Percentiles rank a stretch among this genome's conserved stretches.
Evolutionary conservation across 306 rosid genomes (phyloP).

Genomic region (Cucurbita argyrosperma): DNA sequence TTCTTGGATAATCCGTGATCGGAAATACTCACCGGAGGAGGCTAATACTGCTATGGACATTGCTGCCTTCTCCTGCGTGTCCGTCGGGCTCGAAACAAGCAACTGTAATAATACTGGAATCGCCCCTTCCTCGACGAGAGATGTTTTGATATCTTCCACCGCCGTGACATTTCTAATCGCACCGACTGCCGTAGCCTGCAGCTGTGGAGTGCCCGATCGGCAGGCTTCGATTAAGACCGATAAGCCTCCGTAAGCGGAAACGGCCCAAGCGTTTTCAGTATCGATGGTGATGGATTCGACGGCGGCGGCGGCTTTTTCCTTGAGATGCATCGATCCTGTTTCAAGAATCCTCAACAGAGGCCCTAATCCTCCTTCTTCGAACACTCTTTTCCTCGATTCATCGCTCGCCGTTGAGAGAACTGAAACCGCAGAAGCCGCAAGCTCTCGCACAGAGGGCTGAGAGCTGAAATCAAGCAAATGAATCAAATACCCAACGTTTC

Average conservation of each 20-base stretch:
- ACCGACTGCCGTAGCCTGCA: slow-evolving; percentile 26
- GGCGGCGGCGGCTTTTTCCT: slow-evolving; percentile 34
- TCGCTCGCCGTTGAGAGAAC: slow-evolving; percentile 27
- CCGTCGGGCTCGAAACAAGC: slow-evolving; percentile 19
- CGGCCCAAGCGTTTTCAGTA: slow-evolving; percentile 42
- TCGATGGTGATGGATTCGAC: slow-evolving; percentile 35
- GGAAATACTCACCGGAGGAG: slow-evolving; percentile 32
- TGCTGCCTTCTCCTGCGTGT: slow-evolving; percentile 33
- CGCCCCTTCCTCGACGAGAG: slow-evolving; percentile 39
- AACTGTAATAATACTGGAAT: slow-evolving; percentile 29
- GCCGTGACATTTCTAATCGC: slow-evolving; percentile 27
- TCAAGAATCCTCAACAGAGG: slow-evolving; percentile 31
- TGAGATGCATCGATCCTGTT: slow-evolving; percentile 18
- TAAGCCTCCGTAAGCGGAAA: slow-evolving; percentile 41
- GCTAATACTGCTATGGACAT: slow-evolving; percentile 24
- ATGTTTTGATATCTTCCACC: slow-evolving; percentile 26
- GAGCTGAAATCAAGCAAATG: slow-evolving; percentile 31
- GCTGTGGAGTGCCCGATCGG: slow-evolving; percentile 34
- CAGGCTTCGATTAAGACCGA: slow-evolving; percentile 27
- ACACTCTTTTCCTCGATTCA: slow-evolving; percentile 24
- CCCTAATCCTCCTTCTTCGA: slow-evolving; percentile 43
- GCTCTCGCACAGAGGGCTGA: slow-evolving; percentile 25
- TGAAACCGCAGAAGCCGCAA: slow-evolving; percentile 23
- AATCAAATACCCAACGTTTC: slow-evolving; percentile 25
- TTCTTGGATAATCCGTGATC: slow-evolving; percentile 27